These are phyloP conservation scores for Trichopus zeylanicus DNA, from an alignment of 116 monocot genomes.

Conservation along the genomic window DNA sequence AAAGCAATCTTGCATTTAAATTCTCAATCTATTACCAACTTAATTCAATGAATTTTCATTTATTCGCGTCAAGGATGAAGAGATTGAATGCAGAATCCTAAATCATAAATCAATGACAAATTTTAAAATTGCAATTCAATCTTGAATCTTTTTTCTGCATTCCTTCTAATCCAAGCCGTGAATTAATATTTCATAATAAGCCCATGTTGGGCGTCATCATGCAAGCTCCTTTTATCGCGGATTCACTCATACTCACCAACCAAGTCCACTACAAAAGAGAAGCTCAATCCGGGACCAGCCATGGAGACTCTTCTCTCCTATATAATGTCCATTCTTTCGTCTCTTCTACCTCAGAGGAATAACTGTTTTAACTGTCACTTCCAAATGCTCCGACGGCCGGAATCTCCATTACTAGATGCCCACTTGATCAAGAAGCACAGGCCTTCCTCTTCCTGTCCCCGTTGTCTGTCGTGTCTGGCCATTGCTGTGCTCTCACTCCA, in stretches of 20 bases:
- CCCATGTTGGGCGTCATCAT: neutral
- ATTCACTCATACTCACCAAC: neutral
- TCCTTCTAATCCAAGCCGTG: too few species aligned
- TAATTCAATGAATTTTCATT: neutral
- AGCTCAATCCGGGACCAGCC: neutral
- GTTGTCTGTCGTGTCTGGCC: conserved; percentile 11
- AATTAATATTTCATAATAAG: too few species aligned
- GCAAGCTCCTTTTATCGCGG: neutral
- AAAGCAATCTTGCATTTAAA: neutral
- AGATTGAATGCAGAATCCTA: too few species aligned
- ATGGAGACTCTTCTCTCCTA: neutral
- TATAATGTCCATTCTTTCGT: neutral
- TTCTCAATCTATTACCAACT: neutral
- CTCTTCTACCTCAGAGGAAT: neutral
- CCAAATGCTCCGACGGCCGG: neutral
- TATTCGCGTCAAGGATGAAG: neutral
- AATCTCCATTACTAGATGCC: neutral
- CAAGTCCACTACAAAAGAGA: neutral
- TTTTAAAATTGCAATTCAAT: too few species aligned
- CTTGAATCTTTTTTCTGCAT: too few species aligned
- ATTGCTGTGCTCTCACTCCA: conserved; percentile 37
- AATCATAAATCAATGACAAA: too few species aligned
- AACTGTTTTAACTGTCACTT: neutral
- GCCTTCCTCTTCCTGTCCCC: conserved; percentile 2
- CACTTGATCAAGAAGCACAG: neutral